Conservation (phyloP, 805 yeast species). For the Cyberlindnera meyerae region DNA sequence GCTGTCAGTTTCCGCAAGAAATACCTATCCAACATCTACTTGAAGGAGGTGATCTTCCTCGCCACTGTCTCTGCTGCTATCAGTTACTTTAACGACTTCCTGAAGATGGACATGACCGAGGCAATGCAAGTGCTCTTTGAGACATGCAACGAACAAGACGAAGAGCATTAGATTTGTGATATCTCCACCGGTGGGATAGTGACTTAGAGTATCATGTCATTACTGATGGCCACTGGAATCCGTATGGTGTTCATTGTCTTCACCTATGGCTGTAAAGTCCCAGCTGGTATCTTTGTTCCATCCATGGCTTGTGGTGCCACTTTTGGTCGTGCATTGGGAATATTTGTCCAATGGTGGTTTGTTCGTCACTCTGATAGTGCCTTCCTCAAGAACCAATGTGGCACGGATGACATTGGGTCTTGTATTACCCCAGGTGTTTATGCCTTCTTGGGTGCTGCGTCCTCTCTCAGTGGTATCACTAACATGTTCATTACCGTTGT, state of each 20-base stretch:
- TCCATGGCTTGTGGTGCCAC: slow-evolving; percentile 97
- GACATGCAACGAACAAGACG: slow-evolving; percentile 54
- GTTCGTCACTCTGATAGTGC: slow-evolving; percentile 33
- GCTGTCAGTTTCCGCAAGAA: slow-evolving; percentile 74
- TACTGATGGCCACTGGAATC: slow-evolving; percentile 65
- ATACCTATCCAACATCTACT: slow-evolving; percentile 49
- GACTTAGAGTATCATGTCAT: slow-evolving; percentile 41
- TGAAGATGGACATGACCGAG: slow-evolving; percentile 90
- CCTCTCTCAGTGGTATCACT: slow-evolving; percentile 91
- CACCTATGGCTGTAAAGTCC: slow-evolving; percentile 90
- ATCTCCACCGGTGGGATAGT: slow-evolving; percentile 30
- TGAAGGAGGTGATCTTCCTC: slow-evolving; percentile 66
- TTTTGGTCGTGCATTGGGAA: slow-evolving; percentile 83
- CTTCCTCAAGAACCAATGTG: slow-evolving; percentile 33
- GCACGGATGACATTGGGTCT: slow-evolving; percentile 32
- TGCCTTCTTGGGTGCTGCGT: slow-evolving; percentile 95
- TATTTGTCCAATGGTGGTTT: slow-evolving; percentile 52
- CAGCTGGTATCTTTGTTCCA: slow-evolving; percentile 97
- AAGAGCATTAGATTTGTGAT: slow-evolving; percentile 38
- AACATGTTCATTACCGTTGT: slow-evolving; percentile 90
- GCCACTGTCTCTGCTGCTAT: slow-evolving; percentile 68
- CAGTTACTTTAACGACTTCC: slow-evolving; percentile 78
- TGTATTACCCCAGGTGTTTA: slow-evolving; percentile 93
- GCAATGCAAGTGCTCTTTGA: slow-evolving; percentile 86
- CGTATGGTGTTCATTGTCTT: slow-evolving; percentile 70